phyloP scores from a whole-genome alignment of 768 basidiomycete species.

The Naematelia encephala region DNA sequence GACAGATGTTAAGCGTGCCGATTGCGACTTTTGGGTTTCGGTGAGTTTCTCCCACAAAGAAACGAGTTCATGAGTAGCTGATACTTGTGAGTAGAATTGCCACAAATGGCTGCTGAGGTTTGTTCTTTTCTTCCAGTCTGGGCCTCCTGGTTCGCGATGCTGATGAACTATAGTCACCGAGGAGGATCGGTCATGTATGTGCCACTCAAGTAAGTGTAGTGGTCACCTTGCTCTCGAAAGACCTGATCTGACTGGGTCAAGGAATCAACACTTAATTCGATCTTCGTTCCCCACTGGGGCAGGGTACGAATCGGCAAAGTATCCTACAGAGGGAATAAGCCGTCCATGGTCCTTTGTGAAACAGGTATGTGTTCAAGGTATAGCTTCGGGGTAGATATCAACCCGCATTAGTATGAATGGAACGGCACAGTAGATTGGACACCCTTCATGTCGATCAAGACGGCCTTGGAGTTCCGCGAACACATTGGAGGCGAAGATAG shows the following conservation, averaged over 20 bases:
- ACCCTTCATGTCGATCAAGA: constrained; percentile 32
- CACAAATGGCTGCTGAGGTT: constrained; percentile 75
- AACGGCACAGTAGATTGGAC: constrained; percentile 44
- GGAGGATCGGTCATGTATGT: constrained; percentile 70
- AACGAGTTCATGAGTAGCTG: background rate
- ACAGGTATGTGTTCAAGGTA: constrained; percentile 15
- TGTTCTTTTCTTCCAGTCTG: background rate
- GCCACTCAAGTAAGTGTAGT: constrained; percentile 57
- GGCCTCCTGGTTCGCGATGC: background rate
- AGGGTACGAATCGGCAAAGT: constrained; percentile 38
- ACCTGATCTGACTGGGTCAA: constrained; percentile 6
- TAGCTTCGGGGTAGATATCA: background rate
- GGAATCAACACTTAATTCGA: constrained; percentile 42
- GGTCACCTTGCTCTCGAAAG: background rate
- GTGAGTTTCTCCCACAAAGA: constrained; percentile 52
- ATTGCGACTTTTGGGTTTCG: constrained; percentile 76
- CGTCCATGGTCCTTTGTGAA: constrained; percentile 27
- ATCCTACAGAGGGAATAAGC: constrained; percentile 23
- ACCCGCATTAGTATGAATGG: constrained; percentile 35
- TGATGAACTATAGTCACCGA: constrained; percentile 59
- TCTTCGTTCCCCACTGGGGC: constrained; percentile 39
- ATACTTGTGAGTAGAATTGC: constrained; percentile 58
- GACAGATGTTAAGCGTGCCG: constrained; percentile 58
- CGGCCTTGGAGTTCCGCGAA: constrained; percentile 69
- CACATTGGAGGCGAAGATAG: constrained; percentile 71